Conservation (phyloP, 83 land plant species). For the Picea engelmannii region DNA sequence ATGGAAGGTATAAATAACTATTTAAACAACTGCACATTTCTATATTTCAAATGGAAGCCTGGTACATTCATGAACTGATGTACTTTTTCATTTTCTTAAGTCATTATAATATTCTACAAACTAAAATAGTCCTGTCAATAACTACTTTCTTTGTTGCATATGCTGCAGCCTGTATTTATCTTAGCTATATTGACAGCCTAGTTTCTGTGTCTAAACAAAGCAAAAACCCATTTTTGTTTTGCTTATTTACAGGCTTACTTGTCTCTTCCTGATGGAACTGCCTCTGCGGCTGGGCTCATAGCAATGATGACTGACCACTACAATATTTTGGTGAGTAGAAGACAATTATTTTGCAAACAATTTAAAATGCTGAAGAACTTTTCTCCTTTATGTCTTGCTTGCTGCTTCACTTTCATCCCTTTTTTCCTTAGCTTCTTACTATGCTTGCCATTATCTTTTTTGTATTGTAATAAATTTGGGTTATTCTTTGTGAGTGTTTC, state of each 20-base stretch:
- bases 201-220: not conserved
- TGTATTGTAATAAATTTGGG: not conserved
- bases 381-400: not conserved
- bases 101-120: not conserved
- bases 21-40: not conserved
- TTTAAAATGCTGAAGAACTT: not conserved
- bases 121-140: not conserved
- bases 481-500: not conserved
- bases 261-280: slow-evolving; percentile 87
- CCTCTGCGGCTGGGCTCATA: slow-evolving; percentile 82
- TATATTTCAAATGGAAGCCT: not conserved
- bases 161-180: not conserved
- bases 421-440: not conserved
- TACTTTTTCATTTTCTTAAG: not conserved
- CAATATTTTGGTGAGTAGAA: slow-evolving; percentile 68
- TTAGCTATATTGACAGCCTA: not conserved
- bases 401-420: not conserved
- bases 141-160: not conserved
- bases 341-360: not conserved
- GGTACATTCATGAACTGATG: not conserved
- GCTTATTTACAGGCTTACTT: slow-evolving; percentile 74
- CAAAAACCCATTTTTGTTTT: not conserved
- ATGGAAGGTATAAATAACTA: not conserved
- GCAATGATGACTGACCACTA: slow-evolving; percentile 98
- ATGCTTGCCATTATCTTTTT: not conserved